Evolutionary conservation across 768 basidiomycete genomes (phyloP).

Genomic region (Rhizopogon vinicolor): DNA sequence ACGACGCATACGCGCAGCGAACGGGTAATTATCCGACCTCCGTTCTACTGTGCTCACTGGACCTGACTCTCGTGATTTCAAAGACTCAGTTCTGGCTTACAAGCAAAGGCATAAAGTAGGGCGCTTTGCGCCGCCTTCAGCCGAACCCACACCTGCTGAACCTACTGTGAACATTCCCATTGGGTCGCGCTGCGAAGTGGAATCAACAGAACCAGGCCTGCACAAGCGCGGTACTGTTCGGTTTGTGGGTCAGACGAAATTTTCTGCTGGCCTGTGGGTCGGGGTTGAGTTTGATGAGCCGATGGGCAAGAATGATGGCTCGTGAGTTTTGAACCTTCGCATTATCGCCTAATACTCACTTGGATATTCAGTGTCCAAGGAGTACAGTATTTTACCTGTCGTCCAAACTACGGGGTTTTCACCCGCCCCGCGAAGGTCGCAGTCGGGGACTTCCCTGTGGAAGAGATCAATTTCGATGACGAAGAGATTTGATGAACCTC

Average conservation of each 20-base stretch:
- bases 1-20: constrained; percentile 76
- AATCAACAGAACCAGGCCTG: constrained; percentile 61
- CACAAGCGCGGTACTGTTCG: constrained; percentile 79
- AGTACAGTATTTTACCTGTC: constrained; percentile 79
- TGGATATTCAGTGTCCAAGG: constrained; percentile 64
- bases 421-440: constrained; percentile 78
- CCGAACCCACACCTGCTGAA: constrained; percentile 24
- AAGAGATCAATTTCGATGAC: constrained; percentile 72
- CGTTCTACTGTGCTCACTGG: neutral
- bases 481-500: constrained; percentile 50
- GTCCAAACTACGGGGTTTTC: constrained; percentile 76
- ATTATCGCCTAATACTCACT: neutral
- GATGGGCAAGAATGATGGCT: constrained; percentile 92
- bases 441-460: constrained; percentile 83
- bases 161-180: constrained; percentile 47
- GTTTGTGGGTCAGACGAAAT: constrained; percentile 80
- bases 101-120: constrained; percentile 86
- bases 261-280: constrained; percentile 74
- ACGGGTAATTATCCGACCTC: constrained; percentile 45
- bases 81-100: constrained; percentile 88
- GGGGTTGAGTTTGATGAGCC: constrained; percentile 96
- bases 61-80: constrained; percentile 5
- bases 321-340: constrained; percentile 47
- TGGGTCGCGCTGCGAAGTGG: constrained; percentile 82
- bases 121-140: constrained; percentile 65